A percentile compares a stretch with the other conserved stretches of the same genome.
phyloP scores from a whole-genome alignment of 768 basidiomycete genomes.

The Auriscalpium vulgare region DNA sequence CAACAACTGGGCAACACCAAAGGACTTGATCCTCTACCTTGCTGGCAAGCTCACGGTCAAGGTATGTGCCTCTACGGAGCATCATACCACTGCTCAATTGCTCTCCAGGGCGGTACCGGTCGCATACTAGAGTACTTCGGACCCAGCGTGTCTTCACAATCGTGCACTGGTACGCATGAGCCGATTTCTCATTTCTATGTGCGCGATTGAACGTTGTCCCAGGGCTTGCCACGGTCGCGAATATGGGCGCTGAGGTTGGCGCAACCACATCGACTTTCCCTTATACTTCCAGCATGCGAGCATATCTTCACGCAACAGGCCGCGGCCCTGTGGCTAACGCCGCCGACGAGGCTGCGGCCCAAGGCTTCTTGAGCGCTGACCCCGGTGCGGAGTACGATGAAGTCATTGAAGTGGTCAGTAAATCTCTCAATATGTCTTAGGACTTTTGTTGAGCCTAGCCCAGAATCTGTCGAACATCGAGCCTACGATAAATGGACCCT shows the following conservation, averaged over 20 bases:
- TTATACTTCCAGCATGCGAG: slow-evolving; percentile 83
- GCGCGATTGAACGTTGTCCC: neutral
- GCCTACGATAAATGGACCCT: slow-evolving; percentile 92
- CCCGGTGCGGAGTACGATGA: slow-evolving; percentile 91
- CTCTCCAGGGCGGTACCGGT: slow-evolving; percentile 82
- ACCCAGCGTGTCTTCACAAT: slow-evolving; percentile 80
- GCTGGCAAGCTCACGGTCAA: slow-evolving; percentile 91
- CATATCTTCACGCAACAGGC: slow-evolving; percentile 86
- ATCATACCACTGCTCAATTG: neutral
- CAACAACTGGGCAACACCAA: slow-evolving; percentile 88
- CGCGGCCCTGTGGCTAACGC: slow-evolving; percentile 78
- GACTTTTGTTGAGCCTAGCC: slow-evolving; percentile 1
- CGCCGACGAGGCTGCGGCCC: slow-evolving; percentile 73
- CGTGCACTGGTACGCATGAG: slow-evolving; percentile 69
- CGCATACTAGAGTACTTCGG: slow-evolving; percentile 96
- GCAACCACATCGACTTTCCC: slow-evolving; percentile 99
- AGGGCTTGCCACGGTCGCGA: slow-evolving; percentile 92
- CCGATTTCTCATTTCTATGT: no score
- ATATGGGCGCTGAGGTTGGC: slow-evolving; percentile 99
- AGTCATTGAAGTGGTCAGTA: slow-evolving; percentile 80
- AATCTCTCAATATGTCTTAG: neutral
- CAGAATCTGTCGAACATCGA: slow-evolving; percentile 86
- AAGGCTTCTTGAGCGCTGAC: slow-evolving; percentile 78
- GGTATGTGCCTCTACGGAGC: slow-evolving; percentile 36
- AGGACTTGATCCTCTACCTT: slow-evolving; percentile 91